Conservation (phyloP, 2,329 filamentous ascomycete genomes). For the Pyrenophora graminea region DNA sequence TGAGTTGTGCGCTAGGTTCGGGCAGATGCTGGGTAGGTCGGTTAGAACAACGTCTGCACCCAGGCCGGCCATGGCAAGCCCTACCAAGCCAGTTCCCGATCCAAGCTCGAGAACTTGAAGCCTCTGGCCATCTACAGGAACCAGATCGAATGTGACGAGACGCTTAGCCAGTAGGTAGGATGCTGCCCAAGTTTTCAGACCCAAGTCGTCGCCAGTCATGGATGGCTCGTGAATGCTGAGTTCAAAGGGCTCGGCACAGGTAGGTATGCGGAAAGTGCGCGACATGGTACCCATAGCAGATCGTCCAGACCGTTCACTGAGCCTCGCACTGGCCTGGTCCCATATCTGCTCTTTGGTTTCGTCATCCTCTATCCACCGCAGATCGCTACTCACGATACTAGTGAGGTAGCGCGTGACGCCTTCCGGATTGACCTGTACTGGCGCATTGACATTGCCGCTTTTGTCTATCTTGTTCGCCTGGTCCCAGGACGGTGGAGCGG, state of each 20-base stretch:
- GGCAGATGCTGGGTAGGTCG: constrained; percentile 80
- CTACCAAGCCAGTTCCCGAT: constrained; percentile 88
- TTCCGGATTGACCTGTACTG: constrained; percentile 48
- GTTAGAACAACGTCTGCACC: constrained; percentile 71
- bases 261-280: constrained; percentile 63
- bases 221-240: constrained; percentile 83
- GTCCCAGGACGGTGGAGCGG: constrained; percentile 72
- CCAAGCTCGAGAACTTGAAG: constrained; percentile 73
- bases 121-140: constrained; percentile 1
- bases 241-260: constrained; percentile 49
- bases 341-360: constrained; percentile 71
- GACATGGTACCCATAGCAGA: constrained; percentile 67
- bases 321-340: constrained; percentile 75
- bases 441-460: constrained; percentile 33
- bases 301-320: constrained; percentile 85
- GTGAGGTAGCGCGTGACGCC: constrained; percentile 69
- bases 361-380: constrained; percentile 71
- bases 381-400: constrained; percentile 67
- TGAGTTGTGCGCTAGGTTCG: constrained; percentile 78
- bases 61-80: constrained; percentile 79
- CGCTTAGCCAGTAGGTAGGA: constrained; percentile 82
- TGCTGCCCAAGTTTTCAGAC: constrained; percentile 94
- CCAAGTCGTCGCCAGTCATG: constrained; percentile 83
- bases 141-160: constrained; percentile 52
- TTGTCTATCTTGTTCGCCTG: constrained; percentile 40